Percentiles rank a stretch among this genome's conserved stretches.
Evolutionary conservation across 495 filamentous ascomycete species (phyloP).

Genomic region (Recurvomyces mirabilis): DNA sequence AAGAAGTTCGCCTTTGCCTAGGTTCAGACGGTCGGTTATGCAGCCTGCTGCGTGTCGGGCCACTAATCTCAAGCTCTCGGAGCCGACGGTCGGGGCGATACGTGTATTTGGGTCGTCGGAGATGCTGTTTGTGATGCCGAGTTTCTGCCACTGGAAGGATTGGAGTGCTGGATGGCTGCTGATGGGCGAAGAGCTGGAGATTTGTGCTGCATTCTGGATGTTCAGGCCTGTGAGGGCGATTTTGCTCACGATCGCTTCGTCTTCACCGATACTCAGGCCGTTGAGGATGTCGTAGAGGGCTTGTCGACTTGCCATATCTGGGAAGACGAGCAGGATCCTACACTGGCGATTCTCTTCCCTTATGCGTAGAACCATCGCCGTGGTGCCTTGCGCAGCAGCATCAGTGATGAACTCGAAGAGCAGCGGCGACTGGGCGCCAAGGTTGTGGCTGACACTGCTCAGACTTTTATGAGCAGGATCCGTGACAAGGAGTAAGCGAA

Average conservation of each 20-base stretch:
- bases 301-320: conserved; percentile 53
- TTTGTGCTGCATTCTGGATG: conserved; percentile 47
- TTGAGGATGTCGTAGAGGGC: conserved; percentile 56
- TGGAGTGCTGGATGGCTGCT: conserved; percentile 24
- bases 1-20: conserved; percentile 31
- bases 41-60: conserved; percentile 27
- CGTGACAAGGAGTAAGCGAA: conserved; percentile 62
- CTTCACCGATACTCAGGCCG: conserved; percentile 47
- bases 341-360: conserved; percentile 52
- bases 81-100: conserved; percentile 46
- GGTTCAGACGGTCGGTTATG: conserved; percentile 30
- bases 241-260: conserved; percentile 53
- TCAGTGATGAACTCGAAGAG: conserved; percentile 62
- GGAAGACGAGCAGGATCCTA: conserved; percentile 63
- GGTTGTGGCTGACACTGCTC: conserved; percentile 55
- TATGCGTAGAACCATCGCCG: conserved; percentile 55
- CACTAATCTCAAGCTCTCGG: conserved; percentile 54
- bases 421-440: conserved; percentile 49
- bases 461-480: conserved; percentile 63
- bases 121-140: conserved; percentile 34
- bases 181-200: conserved; percentile 34
- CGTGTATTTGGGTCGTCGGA: conserved; percentile 33
- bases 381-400: conserved; percentile 37
- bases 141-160: conserved; percentile 35
- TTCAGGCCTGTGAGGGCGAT: conserved; percentile 48